phyloP scores from a whole-genome alignment of 2,329 filamentous ascomycete genomes.

The Stagonosporopsis tanaceti region DNA sequence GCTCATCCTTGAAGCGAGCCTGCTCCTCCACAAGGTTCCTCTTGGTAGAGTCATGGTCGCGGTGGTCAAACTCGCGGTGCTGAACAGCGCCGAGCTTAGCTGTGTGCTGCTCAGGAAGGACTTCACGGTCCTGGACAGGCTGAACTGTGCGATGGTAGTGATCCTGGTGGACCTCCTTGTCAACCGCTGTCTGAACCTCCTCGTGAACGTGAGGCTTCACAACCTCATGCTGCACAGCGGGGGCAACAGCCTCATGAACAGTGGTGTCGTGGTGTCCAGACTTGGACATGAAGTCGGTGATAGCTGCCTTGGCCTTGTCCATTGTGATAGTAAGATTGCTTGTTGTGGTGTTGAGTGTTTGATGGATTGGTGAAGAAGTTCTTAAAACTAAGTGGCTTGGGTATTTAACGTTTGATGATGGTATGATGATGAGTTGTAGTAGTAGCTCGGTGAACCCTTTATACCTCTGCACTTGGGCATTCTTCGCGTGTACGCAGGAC shows the following conservation, averaged over 20 bases:
- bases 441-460: conserved; percentile 26
- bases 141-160: conserved; percentile 76
- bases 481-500: conserved; percentile 21
- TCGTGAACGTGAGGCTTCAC: conserved; percentile 69
- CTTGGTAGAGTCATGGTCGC: conserved; percentile 56
- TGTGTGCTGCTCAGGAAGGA: conserved; percentile 68
- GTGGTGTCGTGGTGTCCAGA: conserved; percentile 74
- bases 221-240: conserved; percentile 67
- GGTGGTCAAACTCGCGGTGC: conserved; percentile 69
- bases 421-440: conserved; percentile 22
- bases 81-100: conserved; percentile 67
- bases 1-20: conserved; percentile 62
- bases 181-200: conserved; percentile 67
- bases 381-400: not conserved
- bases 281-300: conserved; percentile 66
- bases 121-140: conserved; percentile 65
- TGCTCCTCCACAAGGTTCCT: conserved; percentile 56
- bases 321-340: conserved; percentile 43
- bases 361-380: not conserved
- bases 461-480: conserved; percentile 22
- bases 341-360: not conserved
- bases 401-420: conserved; percentile 17
- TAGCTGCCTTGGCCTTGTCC: conserved; percentile 70
- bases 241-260: conserved; percentile 70
- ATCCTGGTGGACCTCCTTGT: conserved; percentile 75